Base-by-base conservation (phyloP, 495 filamentous ascomycete genomes). In the Xylaria sp. region DNA sequence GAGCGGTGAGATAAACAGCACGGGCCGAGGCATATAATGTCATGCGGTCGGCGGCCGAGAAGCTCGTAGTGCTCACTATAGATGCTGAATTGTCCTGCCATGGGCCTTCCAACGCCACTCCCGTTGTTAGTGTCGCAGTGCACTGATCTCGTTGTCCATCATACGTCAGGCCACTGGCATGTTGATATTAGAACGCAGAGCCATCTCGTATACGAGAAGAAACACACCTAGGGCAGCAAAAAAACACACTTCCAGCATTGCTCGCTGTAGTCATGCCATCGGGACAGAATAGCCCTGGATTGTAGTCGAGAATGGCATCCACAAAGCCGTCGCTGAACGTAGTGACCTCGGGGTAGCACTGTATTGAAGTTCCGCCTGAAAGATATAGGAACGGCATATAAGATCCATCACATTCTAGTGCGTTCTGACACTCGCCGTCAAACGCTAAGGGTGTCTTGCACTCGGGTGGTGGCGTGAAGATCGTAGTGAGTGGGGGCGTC, bases 221-320 rank as follows among this genome's bases (percentile, higher is more conserved):
- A 1, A 65, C 62, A 50, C 37, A 65, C 62, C 24, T 65, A 65
- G 62, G 44, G 31, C 62, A 65, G n/a, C 62, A 65, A 15, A 65
- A 17, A 29, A 65, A 65, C 11, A 7, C 43, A 31, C 9, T 24
- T 3, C 17, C 43, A 12, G 19, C 52, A 24, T 44, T 65, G 29
- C 44, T 52, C 37, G 24, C 62, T 31, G 62, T 65, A 3, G 62
- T 65, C 62, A 52, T 35, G 8, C 62, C 43, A 40, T 65, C 31
- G 26, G 62, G 62, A 19, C 62, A 65, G 19, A 33, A 65, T 11
- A 65, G 6, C 11, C 62, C 62, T 19, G 62, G 62, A 5, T 33
- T 31, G n/a, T 50, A 65, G 2, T 50, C 62, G 14, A 21, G 37
- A 19, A 37, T 9, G 35, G 40, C 62, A 40, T 65, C 62, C 1